These are phyloP conservation scores for Xylaria sp. DNA, from an alignment of 2,329 filamentous ascomycete species.

Conservation along the genomic window DNA sequence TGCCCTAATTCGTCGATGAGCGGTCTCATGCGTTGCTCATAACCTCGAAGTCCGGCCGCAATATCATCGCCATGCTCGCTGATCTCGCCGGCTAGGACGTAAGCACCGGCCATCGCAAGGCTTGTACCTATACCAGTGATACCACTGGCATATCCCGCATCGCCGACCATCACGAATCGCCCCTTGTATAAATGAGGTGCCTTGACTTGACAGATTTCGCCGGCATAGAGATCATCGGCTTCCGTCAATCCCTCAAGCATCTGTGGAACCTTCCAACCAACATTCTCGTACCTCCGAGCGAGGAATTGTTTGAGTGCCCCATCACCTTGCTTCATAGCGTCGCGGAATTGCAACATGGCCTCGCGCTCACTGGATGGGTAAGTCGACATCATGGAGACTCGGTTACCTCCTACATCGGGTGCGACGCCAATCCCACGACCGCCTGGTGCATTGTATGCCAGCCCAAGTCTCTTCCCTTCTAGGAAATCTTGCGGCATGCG, in stretches of 20 bases:
- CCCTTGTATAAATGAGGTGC: slow-evolving; percentile 52
- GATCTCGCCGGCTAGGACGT: slow-evolving; percentile 60
- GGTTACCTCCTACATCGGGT: slow-evolving; percentile 50
- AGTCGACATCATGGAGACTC: slow-evolving; percentile 52
- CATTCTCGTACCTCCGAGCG: slow-evolving; percentile 48
- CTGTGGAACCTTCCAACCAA: slow-evolving; percentile 56
- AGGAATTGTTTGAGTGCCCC: slow-evolving; percentile 50
- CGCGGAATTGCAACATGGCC: slow-evolving; percentile 51
- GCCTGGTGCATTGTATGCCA: slow-evolving; percentile 52
- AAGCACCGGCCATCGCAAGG: slow-evolving; percentile 55
- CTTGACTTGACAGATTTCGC: slow-evolving; percentile 54
- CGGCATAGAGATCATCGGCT: slow-evolving; percentile 55
- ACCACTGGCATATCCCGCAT: slow-evolving; percentile 57
- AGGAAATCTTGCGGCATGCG: slow-evolving; percentile 54
- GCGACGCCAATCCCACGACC: slow-evolving; percentile 54
- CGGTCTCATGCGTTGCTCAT: slow-evolving; percentile 53
- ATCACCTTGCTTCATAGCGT: slow-evolving; percentile 53
- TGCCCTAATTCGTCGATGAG: slow-evolving; percentile 51
- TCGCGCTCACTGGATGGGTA: slow-evolving; percentile 47
- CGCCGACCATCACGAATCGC: slow-evolving; percentile 55
- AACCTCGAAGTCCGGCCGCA: slow-evolving; percentile 49
- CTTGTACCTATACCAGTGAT: slow-evolving; percentile 57
- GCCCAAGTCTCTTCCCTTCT: slow-evolving; percentile 51
- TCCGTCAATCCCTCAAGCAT: slow-evolving; percentile 53
- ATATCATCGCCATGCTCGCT: slow-evolving; percentile 47